Base-by-base conservation (phyloP, 2,329 filamentous ascomycete genomes). In the Alternaria alternata region DNA sequence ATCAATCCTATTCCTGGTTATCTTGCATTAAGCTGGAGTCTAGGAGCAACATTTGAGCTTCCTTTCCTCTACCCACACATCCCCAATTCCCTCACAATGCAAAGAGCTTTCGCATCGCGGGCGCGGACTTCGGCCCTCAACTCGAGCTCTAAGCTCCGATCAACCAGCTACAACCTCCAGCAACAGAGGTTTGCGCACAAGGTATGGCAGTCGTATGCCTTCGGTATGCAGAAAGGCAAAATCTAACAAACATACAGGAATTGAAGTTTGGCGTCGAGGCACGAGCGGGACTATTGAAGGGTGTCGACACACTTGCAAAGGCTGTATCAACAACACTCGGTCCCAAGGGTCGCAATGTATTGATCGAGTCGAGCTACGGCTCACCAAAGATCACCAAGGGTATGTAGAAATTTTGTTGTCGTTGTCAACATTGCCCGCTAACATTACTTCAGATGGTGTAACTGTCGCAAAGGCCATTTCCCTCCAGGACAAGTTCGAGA, bases 301-400 rank as follows among this genome's bases (percentile, higher is more conserved):
- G 95, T 88, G 94, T 98, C 68, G 95, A 99, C 81, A 98, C 95
- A 71, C 89, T 99, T 67, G 94, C 95, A 75, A 96, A 90, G 85
- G 95, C 95, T 67, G 95, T 99, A 67, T 91, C 94, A 67, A 97
- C 94, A 65, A 99, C 95, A 68, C 88, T 99, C 64, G 95, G 95
- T 71, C 95, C 95, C 75, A 99, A 99, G 88, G 95, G 95, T 81
- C 90, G 95, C 80, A 99, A 98, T 84, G 95, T 99, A 71, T 82
- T 99, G 78, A 99, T 99, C 73, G 95, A 99, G 86, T 97, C 94
- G 66, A 93, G 92, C 86, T 99, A 97, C 78, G 95, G 95, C 81
- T 97, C 95, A 48, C 95, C 95, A 76, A 99, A 99, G 88, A 99
- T 99, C 83, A 99, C 95, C 76, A 99, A 99, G 87, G 94, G 94